A percentile compares a stretch with the other conserved stretches of the same genome.
Evolutionary conservation across 2,329 filamentous ascomycete genomes (phyloP).

Genomic region (Arthrobotrys entomopaga): DNA sequence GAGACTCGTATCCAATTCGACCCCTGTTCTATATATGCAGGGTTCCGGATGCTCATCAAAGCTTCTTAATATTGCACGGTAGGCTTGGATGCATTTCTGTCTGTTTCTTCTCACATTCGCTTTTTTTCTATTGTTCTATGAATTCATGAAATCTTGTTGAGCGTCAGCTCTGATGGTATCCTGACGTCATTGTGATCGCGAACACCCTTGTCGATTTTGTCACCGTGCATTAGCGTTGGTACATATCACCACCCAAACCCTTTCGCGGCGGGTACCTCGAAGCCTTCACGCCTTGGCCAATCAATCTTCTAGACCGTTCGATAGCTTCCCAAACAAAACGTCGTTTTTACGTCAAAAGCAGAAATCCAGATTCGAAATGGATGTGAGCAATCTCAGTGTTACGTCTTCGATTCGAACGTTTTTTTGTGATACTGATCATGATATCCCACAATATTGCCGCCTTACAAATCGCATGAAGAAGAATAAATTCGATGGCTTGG

Average conservation of each 20-base stretch:
- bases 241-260: slow-evolving; percentile 4
- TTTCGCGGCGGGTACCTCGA: slow-evolving; percentile 14
- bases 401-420: not conserved
- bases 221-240: slow-evolving; percentile 51
- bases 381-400: slow-evolving; percentile 12
- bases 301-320: slow-evolving; percentile 20
- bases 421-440: slow-evolving; percentile 12
- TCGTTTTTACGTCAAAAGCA: slow-evolving; percentile 35
- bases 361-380: slow-evolving; percentile 41
- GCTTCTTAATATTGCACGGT: not conserved
- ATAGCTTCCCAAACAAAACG: slow-evolving; percentile 6
- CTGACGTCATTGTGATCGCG: slow-evolving; percentile 49
- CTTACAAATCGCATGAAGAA: not conserved
- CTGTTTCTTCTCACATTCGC: not conserved
- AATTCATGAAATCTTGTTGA: slow-evolving; percentile 26
- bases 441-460: slow-evolving; percentile 6
- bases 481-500: slow-evolving; percentile 45
- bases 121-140: not conserved
- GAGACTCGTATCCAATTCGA: too few species aligned
- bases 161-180: slow-evolving; percentile 31
- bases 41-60: slow-evolving; percentile 3
- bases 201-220: slow-evolving; percentile 40
- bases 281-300: slow-evolving; percentile 13
- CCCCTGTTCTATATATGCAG: slow-evolving; percentile 19
- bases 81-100: not conserved